phyloP scores from a whole-genome alignment of 768 basidiomycete genomes.

The Trametes gibbosa region DNA sequence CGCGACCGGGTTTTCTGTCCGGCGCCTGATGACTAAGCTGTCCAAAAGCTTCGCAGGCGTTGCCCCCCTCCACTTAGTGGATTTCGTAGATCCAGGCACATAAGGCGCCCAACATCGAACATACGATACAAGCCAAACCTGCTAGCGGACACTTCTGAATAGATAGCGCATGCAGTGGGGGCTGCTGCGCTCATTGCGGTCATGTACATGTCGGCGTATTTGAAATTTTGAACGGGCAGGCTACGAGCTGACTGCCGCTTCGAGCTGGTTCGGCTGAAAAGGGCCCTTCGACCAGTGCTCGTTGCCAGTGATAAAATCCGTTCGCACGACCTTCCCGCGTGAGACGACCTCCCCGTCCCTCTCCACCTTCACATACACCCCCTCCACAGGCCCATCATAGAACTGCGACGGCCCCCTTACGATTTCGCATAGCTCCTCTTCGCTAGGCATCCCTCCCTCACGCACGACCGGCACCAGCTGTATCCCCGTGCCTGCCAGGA shows the following conservation, averaged over 20 bases:
- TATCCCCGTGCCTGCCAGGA: conserved; percentile 42
- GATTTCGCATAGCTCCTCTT: conserved; percentile 41
- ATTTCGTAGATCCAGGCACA: too few relatives aligned
- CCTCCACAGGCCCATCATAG: conserved; percentile 50
- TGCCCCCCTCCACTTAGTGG: too few relatives aligned
- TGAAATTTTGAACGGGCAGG: too few relatives aligned
- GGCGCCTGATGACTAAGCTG: too few relatives aligned
- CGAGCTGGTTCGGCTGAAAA: conserved; percentile 33
- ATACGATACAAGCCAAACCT: too few relatives aligned
- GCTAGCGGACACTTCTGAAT: too few relatives aligned
- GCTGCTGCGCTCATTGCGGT: too few relatives aligned
- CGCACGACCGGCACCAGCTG: conserved; percentile 42
- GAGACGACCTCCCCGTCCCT: conserved; percentile 36
- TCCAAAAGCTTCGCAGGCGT: too few relatives aligned
- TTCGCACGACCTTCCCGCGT: conserved; percentile 56
- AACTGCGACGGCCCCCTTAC: conserved; percentile 44
- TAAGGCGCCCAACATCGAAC: too few relatives aligned
- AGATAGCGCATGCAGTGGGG: too few relatives aligned
- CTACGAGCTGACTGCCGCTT: neutral
- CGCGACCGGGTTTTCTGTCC: too few relatives aligned
- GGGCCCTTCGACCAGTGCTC: conserved; percentile 55
- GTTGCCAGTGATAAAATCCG: conserved; percentile 61
- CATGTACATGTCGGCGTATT: too few relatives aligned
- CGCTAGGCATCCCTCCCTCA: conserved; percentile 40
- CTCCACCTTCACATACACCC: conserved; percentile 58